Percentiles rank a stretch among this genome's conserved stretches.
phyloP scores from a whole-genome alignment of 345 rosid genomes.

The Gossypium bickii region DNA sequence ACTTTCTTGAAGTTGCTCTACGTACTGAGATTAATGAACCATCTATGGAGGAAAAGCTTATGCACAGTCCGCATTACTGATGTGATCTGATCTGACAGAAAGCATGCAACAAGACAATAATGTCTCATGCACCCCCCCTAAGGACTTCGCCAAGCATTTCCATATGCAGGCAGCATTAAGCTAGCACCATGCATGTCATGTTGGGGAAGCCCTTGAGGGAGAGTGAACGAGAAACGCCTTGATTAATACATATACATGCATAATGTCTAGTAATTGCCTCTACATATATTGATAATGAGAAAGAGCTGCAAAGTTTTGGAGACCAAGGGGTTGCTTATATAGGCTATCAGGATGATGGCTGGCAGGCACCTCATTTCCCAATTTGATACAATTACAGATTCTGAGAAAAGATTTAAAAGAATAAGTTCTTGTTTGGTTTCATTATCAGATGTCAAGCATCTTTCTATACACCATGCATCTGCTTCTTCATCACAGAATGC shows the following conservation, averaged over 20 bases:
- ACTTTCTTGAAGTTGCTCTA: too few relatives aligned
- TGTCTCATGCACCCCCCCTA: neutral
- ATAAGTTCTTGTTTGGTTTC: constrained; percentile 8
- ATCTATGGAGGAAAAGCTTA: neutral
- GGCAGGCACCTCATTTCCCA: neutral
- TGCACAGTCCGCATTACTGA: too few relatives aligned
- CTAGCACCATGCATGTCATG: neutral
- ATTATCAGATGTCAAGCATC: constrained; percentile 8
- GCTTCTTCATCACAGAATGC: neutral
- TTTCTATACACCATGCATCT: neutral
- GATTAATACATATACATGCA: neutral
- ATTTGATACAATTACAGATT: neutral
- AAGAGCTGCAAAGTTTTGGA: neutral
- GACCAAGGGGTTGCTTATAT: neutral
- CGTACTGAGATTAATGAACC: neutral
- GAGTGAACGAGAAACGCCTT: constrained; percentile 8
- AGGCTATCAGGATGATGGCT: neutral
- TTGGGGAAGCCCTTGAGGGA: constrained; percentile 9
- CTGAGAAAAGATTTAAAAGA: neutral
- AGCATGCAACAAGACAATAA: neutral
- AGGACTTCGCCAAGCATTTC: constrained; percentile 7
- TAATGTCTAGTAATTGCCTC: too few relatives aligned
- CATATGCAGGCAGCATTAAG: neutral
- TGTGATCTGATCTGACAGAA: neutral
- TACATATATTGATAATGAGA: neutral